These are phyloP conservation scores for Tinospora cordifolia DNA, from an alignment of 164 flowering plant species.

Conservation along the genomic window DNA sequence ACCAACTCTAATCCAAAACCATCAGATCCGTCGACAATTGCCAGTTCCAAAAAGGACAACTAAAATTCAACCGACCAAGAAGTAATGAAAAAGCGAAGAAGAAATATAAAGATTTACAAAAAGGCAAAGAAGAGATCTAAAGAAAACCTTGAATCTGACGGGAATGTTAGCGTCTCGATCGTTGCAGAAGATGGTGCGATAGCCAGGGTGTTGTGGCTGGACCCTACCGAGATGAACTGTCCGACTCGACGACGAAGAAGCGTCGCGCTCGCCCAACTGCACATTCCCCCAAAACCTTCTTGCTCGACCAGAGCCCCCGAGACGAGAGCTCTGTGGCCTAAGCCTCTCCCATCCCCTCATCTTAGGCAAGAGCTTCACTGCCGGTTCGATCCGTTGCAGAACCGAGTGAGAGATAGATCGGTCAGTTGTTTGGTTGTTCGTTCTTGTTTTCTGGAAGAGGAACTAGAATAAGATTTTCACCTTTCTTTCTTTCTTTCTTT, in stretches of 20 bases:
- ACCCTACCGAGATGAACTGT: slow-evolving; percentile 71
- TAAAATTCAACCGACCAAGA: not conserved
- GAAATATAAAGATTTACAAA: not conserved
- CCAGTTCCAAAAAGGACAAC: not conserved
- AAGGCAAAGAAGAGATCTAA: not conserved
- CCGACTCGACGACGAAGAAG: slow-evolving; percentile 25
- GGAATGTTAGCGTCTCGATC: slow-evolving; percentile 70
- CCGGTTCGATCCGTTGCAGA: too few relatives aligned
- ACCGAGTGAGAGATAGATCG: not conserved
- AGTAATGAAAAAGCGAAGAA: not conserved
- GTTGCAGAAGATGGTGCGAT: slow-evolving; percentile 73
- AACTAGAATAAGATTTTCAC: too few relatives aligned
- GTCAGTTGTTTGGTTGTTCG: not conserved
- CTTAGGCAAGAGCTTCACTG: slow-evolving; percentile 1
- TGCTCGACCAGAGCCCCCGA: slow-evolving; percentile 6
- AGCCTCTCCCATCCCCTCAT: slow-evolving; percentile 45
- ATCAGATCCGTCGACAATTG: not conserved
- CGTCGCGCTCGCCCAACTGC: slow-evolving; percentile 13
- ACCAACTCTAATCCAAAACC: not conserved
- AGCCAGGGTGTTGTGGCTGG: slow-evolving; percentile 82
- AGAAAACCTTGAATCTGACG: slow-evolving; percentile 60
- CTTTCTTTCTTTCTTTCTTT: too few relatives aligned
- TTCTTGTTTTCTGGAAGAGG: not conserved
- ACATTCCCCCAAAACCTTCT: not conserved
- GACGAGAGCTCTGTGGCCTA: slow-evolving; percentile 25